Evolutionary conservation across 2,329 filamentous ascomycete species (phyloP).

Genomic region (Colletotrichum higginsianum): DNA sequence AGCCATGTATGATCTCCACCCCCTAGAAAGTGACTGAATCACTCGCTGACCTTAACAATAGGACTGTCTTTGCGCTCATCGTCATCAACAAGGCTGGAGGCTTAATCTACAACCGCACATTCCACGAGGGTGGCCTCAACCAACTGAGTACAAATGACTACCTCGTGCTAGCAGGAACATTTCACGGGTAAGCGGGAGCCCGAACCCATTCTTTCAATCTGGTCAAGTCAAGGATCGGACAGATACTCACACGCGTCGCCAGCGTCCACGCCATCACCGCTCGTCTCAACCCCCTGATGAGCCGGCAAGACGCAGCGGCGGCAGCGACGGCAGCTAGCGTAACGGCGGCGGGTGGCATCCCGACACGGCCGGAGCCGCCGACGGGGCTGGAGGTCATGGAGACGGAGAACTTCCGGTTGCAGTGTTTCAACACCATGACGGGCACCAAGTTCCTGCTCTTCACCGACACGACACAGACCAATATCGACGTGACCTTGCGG

Average conservation of each 20-base stretch:
- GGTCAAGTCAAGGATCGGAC: not conserved
- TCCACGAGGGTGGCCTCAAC: conserved; percentile 86
- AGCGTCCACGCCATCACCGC: conserved; percentile 80
- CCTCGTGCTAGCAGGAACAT: conserved; percentile 95
- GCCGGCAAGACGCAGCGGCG: conserved; percentile 54
- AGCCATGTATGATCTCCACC: conserved; percentile 17
- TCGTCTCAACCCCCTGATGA: conserved; percentile 71
- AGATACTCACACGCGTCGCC: conserved; percentile 37
- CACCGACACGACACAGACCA: conserved; percentile 89
- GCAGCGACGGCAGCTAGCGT: conserved; percentile 53
- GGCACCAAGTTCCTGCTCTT: conserved; percentile 97
- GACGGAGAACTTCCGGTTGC: conserved; percentile 92
- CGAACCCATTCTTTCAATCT: conserved; percentile 44
- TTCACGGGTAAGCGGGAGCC: conserved; percentile 82
- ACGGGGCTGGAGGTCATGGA: conserved; percentile 94
- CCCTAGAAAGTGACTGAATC: not conserved
- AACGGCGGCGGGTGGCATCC: conserved; percentile 48
- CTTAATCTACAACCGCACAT: conserved; percentile 95
- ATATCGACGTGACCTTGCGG: conserved; percentile 86
- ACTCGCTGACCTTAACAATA: conserved; percentile 54
- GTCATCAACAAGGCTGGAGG: conserved; percentile 99
- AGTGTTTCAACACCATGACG: conserved; percentile 95
- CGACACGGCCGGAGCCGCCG: conserved; percentile 72
- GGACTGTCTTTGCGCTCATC: conserved; percentile 95
- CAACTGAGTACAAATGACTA: conserved; percentile 96